Conservation (phyloP, 129 eudicot genomes). For the Deinandra increscens region DNA sequence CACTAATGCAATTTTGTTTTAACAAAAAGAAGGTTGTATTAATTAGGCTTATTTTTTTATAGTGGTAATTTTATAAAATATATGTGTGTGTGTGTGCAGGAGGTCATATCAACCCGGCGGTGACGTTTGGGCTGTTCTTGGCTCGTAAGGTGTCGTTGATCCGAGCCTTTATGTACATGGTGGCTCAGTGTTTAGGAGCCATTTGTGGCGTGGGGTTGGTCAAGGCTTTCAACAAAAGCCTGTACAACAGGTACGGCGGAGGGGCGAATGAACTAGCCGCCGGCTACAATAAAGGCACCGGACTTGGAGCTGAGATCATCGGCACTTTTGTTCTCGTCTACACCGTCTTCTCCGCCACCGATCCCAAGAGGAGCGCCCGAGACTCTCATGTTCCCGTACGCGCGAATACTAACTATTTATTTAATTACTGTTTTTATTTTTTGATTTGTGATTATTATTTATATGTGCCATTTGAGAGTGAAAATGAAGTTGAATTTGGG, state of each 20-base stretch:
- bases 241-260: conserved; percentile 53
- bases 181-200: conserved; percentile 35
- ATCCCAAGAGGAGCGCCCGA: conserved; percentile 35
- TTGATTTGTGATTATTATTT: too few relatives aligned
- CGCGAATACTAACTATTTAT: neutral
- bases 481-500: too few relatives aligned
- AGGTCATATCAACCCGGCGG: conserved; percentile 30
- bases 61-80: too few relatives aligned
- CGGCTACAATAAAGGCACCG: conserved; percentile 63
- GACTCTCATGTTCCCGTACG: conserved; percentile 27
- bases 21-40: too few relatives aligned
- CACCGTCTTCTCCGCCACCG: conserved; percentile 20
- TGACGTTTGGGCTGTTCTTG: conserved; percentile 59
- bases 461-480: too few relatives aligned
- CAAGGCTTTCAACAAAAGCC: conserved; percentile 55
- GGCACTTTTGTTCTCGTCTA: too few relatives aligned
- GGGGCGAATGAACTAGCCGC: conserved; percentile 53
- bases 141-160: conserved; percentile 64
- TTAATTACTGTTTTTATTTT: too few relatives aligned
- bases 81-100: neutral
- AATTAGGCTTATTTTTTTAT: too few relatives aligned
- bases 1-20: too few relatives aligned
- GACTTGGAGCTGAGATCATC: too few relatives aligned
- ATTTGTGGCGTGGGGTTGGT: conserved; percentile 75
- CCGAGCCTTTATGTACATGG: conserved; percentile 67